Evolutionary conservation across 2,329 filamentous ascomycete species (phyloP).

Genomic region (Neopestalotiopsis sp.): DNA sequence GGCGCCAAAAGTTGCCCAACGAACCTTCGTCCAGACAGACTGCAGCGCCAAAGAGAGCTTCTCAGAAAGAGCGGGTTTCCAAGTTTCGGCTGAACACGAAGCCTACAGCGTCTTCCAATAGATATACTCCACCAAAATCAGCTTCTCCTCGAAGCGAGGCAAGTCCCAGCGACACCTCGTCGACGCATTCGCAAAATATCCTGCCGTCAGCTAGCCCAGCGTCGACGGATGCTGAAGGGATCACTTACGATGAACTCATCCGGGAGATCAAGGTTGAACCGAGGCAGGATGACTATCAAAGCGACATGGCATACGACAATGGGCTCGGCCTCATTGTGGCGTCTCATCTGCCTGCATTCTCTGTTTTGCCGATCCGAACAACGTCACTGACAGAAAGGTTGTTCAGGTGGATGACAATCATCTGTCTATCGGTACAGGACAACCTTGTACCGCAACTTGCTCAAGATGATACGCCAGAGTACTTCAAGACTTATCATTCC

Average conservation of each 20-base stretch:
- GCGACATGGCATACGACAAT: constrained; percentile 32
- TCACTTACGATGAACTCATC: constrained; percentile 13
- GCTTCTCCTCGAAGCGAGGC: not conserved
- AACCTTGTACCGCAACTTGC: constrained; percentile 37
- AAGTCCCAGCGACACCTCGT: not conserved
- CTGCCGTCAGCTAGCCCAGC: constrained; percentile 2
- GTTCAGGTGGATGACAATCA: constrained; percentile 39
- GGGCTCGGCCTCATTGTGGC: constrained; percentile 37
- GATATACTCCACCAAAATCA: constrained; percentile 4
- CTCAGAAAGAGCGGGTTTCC: constrained; percentile 38
- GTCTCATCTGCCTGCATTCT: constrained; percentile 37
- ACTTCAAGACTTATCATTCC: constrained; percentile 40
- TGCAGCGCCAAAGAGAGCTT: constrained; percentile 28
- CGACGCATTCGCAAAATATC: not conserved
- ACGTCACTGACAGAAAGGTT: constrained; percentile 39
- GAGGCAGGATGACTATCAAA: constrained; percentile 25
- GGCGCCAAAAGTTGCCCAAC: constrained; percentile 38
- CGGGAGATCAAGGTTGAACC: not conserved
- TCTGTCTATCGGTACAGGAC: constrained; percentile 39
- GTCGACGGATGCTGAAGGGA: constrained; percentile 11
- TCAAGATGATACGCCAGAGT: constrained; percentile 36
- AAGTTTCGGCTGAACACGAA: constrained; percentile 37
- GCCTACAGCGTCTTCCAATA: not conserved
- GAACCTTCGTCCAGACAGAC: constrained; percentile 29
- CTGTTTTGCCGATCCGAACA: constrained; percentile 38